Evolutionary conservation across 345 rosid genomes (phyloP).

Genomic region (Melaleuca quinquenervia): DNA sequence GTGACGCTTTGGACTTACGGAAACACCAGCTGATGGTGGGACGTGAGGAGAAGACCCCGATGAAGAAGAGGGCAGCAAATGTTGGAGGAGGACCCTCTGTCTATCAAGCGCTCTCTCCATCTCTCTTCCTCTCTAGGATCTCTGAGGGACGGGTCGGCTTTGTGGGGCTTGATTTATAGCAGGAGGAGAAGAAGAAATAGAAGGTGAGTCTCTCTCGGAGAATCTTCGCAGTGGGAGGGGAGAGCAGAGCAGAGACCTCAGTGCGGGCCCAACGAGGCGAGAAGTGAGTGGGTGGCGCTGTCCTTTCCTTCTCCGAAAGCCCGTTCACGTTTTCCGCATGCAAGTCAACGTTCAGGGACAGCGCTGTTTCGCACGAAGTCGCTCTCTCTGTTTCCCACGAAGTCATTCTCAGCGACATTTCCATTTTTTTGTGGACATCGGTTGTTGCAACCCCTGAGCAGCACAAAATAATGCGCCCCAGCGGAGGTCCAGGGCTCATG

Average conservation of each 20-base stretch:
- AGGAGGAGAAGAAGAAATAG: not conserved
- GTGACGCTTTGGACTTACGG: conserved; percentile 24
- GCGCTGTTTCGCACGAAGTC: not conserved
- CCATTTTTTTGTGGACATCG: not conserved
- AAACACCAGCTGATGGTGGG: conserved; percentile 22
- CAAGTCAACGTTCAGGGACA: not conserved
- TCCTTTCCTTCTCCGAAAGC: not conserved
- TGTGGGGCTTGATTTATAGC: not conserved
- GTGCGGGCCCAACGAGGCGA: not conserved
- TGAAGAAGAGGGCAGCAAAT: conserved; percentile 48
- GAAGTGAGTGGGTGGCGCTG: not conserved
- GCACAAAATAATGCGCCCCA: not conserved
- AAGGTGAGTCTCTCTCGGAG: not conserved
- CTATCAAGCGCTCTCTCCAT: conserved; percentile 84
- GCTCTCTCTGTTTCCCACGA: too few relatives aligned
- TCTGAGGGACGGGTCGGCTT: not conserved
- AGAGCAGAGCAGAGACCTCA: not conserved
- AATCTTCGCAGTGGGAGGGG: not conserved
- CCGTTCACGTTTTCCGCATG: not conserved
- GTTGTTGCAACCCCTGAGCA: not conserved
- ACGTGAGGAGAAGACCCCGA: conserved; percentile 14
- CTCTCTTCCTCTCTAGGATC: not conserved
- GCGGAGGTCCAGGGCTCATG: not conserved
- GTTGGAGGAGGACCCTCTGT: conserved; percentile 64
- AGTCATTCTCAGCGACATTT: too few relatives aligned